phyloP scores from a whole-genome alignment of 2,329 filamentous ascomycete species.

The Arthrobotrys musiformis region DNA sequence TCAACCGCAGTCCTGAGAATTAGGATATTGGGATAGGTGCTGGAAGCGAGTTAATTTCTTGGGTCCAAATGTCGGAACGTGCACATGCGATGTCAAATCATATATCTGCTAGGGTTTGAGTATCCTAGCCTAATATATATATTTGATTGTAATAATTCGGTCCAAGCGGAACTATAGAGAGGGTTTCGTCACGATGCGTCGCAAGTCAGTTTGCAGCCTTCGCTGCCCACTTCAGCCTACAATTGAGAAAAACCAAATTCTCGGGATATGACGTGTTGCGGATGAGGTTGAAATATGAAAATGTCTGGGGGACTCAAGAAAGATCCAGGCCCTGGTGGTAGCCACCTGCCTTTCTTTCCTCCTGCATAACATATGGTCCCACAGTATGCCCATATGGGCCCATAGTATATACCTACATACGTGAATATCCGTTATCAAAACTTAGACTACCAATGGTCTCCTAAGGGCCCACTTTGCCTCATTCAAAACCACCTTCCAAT shows the following conservation, averaged over 20 bases:
- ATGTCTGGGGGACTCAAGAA: not conserved
- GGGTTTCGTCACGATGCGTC: conserved; percentile 12
- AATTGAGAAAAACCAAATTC: not conserved
- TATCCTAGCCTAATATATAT: not conserved
- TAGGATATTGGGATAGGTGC: not conserved
- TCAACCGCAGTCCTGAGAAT: not conserved
- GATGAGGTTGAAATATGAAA: conserved; percentile 11
- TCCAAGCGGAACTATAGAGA: not conserved
- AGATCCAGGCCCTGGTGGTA: not conserved
- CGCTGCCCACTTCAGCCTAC: not conserved
- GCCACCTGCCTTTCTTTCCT: conserved; percentile 21
- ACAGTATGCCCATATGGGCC: not conserved
- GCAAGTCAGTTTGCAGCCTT: conserved; percentile 12
- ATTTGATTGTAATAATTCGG: not conserved
- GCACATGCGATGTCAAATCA: not conserved
- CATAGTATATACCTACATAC: too few relatives aligned
- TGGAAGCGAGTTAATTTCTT: not conserved
- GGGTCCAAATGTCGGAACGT: not conserved
- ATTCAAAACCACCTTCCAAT: conserved; percentile 35
- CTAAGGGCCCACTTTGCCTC: conserved; percentile 9
- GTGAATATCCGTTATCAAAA: not conserved
- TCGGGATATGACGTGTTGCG: conserved; percentile 21
- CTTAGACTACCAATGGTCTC: not conserved
- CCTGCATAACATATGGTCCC: conserved; percentile 3
- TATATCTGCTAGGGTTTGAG: not conserved